phyloP scores from a whole-genome alignment of 441 rosid species.

The Omphalea diandra region DNA sequence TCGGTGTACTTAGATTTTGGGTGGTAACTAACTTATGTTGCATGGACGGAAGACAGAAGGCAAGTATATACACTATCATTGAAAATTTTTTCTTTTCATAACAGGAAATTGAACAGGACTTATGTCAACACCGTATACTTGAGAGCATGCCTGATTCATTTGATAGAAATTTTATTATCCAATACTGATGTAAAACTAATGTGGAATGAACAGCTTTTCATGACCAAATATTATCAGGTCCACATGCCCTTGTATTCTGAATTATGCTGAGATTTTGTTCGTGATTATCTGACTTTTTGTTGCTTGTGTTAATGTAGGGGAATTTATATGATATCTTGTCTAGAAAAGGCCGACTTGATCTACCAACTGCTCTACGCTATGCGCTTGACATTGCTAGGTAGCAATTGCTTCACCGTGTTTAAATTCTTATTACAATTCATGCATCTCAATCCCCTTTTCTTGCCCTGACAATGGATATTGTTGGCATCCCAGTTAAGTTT shows the following conservation, averaged over 20 bases:
- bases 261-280: neutral
- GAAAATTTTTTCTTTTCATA: neutral
- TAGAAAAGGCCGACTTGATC: slow-evolving; percentile 41
- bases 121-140: neutral
- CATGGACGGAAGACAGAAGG: neutral
- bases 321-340: slow-evolving; percentile 40
- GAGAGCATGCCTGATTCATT: neutral
- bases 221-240: neutral
- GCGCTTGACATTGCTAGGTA: slow-evolving; percentile 65
- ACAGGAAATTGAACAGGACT: neutral
- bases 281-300: neutral
- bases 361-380: slow-evolving; percentile 47
- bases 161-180: neutral
- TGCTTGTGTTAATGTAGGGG: slow-evolving; percentile 33
- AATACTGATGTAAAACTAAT: neutral
- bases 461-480: neutral
- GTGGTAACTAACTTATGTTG: neutral
- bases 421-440: neutral
- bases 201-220: neutral
- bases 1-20: neutral
- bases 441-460: neutral
- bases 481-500: neutral
- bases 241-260: neutral
- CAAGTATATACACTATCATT: too few species aligned
- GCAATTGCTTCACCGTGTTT: neutral